phyloP scores from a whole-genome alignment of 2,329 filamentous ascomycete species.

The Fulvia fulva region DNA sequence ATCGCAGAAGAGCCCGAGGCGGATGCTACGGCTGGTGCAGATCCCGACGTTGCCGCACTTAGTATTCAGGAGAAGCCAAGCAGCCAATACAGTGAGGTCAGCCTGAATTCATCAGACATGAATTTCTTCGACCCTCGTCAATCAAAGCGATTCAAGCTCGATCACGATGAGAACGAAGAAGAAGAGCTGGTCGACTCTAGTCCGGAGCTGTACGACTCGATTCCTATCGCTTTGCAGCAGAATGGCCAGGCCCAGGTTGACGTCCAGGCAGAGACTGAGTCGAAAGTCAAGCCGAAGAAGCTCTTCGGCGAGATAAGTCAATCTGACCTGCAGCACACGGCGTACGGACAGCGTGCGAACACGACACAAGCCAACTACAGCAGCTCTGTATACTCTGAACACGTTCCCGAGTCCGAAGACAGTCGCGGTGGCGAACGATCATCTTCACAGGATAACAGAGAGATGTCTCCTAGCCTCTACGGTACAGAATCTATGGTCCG shows the following conservation, averaged over 20 bases:
- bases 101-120: slow-evolving; percentile 35
- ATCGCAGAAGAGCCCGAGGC: slow-evolving; percentile 57
- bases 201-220: slow-evolving; percentile 35
- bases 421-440: slow-evolving; percentile 3
- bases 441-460: background rate
- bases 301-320: slow-evolving; percentile 60
- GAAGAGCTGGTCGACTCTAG: slow-evolving; percentile 35
- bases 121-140: slow-evolving; percentile 38
- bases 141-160: slow-evolving; percentile 44
- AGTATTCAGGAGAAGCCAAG: slow-evolving; percentile 51
- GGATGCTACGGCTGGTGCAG: slow-evolving; percentile 46
- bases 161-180: slow-evolving; percentile 33
- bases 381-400: slow-evolving; percentile 5
- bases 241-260: slow-evolving; percentile 8
- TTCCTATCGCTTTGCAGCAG: slow-evolving; percentile 27
- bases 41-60: slow-evolving; percentile 57
- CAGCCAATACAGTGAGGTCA: slow-evolving; percentile 29
- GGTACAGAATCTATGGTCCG: slow-evolving; percentile 47
- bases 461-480: slow-evolving; percentile 39
- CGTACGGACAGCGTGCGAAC: slow-evolving; percentile 1
- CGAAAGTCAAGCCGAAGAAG: slow-evolving; percentile 31
- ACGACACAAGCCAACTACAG: background rate
- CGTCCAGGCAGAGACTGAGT: slow-evolving; percentile 10
- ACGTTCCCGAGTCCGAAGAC: background rate
- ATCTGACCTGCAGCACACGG: slow-evolving; percentile 53